Evolutionary conservation across 2,329 filamentous ascomycete genomes (phyloP).

Genomic region (Cercospora janseana): DNA sequence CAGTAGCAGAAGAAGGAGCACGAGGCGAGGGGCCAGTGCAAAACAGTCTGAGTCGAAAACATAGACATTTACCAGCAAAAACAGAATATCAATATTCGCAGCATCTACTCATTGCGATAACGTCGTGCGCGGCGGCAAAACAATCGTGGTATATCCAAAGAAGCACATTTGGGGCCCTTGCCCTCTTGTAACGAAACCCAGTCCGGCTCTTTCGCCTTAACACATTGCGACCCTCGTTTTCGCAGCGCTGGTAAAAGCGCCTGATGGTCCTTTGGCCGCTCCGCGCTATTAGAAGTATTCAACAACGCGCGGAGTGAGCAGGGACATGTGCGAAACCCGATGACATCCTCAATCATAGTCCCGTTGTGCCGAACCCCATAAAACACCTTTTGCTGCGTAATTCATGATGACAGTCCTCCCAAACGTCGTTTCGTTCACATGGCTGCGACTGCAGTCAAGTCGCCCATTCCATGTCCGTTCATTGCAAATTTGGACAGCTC

Average conservation of each 20-base stretch:
- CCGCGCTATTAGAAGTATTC: conserved; percentile 9
- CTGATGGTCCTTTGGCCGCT: background rate
- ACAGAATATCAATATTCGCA: conserved; percentile 4
- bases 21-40: background rate
- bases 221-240: too few species aligned
- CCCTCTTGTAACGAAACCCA: too few species aligned
- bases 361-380: conserved; percentile 10
- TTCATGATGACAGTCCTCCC: background rate
- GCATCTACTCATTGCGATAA: conserved; percentile 6
- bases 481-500: conserved; percentile 31
- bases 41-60: background rate
- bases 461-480: conserved; percentile 19
- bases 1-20: too few species aligned
- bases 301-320: conserved; percentile 6
- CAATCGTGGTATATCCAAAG: conserved; percentile 12
- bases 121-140: background rate
- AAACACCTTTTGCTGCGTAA: conserved; percentile 13
- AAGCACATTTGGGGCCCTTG: background rate
- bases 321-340: conserved; percentile 9
- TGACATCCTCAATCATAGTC: conserved; percentile 2
- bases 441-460: conserved; percentile 12
- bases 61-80: background rate
- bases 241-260: background rate
- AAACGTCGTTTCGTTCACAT: background rate
- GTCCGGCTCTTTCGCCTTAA: too few species aligned